Percentiles rank a stretch among this genome's conserved stretches.
Evolutionary conservation across 805 yeast genomes (phyloP).

Genomic region (Yamadazyma kitorensis): DNA sequence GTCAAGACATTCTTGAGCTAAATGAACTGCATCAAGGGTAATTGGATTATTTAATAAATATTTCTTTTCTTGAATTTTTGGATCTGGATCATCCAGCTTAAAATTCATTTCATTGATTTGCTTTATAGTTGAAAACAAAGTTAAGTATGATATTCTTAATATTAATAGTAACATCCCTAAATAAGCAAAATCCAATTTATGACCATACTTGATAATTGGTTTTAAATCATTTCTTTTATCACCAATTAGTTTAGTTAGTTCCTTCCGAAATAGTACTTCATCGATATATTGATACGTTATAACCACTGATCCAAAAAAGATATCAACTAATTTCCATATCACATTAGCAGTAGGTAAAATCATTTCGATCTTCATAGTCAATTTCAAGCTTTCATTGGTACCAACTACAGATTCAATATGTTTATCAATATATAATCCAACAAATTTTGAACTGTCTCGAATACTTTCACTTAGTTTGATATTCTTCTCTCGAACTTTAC

Average conservation of each 20-base stretch:
- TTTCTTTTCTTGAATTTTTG: conserved; percentile 19
- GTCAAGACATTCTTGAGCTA: conserved; percentile 25
- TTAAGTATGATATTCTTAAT: conserved; percentile 39
- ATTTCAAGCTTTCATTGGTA: conserved; percentile 29
- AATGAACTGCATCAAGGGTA: conserved; percentile 18
- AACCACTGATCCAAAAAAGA: conserved; percentile 44
- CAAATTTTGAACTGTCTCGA: conserved; percentile 22
- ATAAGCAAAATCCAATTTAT: conserved; percentile 35
- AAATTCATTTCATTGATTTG: conserved; percentile 24
- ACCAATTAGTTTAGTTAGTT: conserved; percentile 31
- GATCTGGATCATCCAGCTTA: conserved; percentile 19
- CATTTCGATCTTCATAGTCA: conserved; percentile 40
- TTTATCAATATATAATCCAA: conserved; percentile 21
- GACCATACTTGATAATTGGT: conserved; percentile 24
- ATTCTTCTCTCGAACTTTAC: neutral
- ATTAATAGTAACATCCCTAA: conserved; percentile 39
- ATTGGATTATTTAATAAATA: conserved; percentile 28
- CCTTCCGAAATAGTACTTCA: conserved; percentile 29
- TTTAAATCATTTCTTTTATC: conserved; percentile 20
- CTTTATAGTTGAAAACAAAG: conserved; percentile 23
- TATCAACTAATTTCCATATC: conserved; percentile 53
- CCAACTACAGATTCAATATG: conserved; percentile 24
- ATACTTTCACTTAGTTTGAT: conserved; percentile 1
- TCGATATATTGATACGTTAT: conserved; percentile 48
- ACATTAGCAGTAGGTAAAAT: conserved; percentile 51